A percentile compares a stretch with the other conserved stretches of the same genome.
Conservation (phyloP, 371 early-diverging fungal species). For the Rhizomucor pusillus region DNA sequence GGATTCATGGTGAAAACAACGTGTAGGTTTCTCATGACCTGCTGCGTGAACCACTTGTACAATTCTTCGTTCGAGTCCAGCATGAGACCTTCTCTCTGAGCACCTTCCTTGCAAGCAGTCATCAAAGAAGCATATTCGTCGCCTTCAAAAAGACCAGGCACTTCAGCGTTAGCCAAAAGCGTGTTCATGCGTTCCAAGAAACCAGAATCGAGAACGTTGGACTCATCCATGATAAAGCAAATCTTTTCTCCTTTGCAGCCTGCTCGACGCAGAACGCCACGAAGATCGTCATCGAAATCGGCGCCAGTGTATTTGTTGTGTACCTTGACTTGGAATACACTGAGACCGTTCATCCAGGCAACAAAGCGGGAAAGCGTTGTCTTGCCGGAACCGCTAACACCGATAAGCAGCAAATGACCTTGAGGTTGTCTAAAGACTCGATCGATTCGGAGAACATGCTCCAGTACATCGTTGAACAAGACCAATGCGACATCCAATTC, state of each 20-base stretch:
- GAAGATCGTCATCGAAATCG: conserved; percentile 98
- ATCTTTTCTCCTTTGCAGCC: conserved; percentile 98
- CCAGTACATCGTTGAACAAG: conserved; percentile 94
- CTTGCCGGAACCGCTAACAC: conserved; percentile 96
- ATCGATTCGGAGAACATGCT: conserved; percentile 97
- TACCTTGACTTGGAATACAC: conserved; percentile 95
- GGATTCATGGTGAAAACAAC: conserved; percentile 99
- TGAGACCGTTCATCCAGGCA: conserved; percentile 98
- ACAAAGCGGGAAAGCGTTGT: conserved; percentile 97
- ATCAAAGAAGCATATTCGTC: conserved; percentile 96
- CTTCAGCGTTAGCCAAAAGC: conserved; percentile 96
- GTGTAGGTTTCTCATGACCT: conserved; percentile 95
- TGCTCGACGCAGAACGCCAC: conserved; percentile 85
- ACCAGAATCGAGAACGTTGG: conserved; percentile 93
- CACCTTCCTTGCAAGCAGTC: conserved; percentile 94
- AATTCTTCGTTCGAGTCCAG: conserved; percentile 94
- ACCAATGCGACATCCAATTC: conserved; percentile 97
- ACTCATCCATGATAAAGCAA: conserved; percentile 98
- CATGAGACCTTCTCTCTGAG: conserved; percentile 90
- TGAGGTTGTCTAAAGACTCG: conserved; percentile 97
- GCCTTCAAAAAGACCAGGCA: conserved; percentile 98
- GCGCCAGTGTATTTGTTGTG: conserved; percentile 94
- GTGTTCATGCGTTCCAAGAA: conserved; percentile 99
- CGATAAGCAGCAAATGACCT: conserved; percentile 97
- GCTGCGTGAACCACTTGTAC: conserved; percentile 96